Conservation (phyloP, 371 early-diverging fungal genomes). For the Lichtheimia hyalospora region DNA sequence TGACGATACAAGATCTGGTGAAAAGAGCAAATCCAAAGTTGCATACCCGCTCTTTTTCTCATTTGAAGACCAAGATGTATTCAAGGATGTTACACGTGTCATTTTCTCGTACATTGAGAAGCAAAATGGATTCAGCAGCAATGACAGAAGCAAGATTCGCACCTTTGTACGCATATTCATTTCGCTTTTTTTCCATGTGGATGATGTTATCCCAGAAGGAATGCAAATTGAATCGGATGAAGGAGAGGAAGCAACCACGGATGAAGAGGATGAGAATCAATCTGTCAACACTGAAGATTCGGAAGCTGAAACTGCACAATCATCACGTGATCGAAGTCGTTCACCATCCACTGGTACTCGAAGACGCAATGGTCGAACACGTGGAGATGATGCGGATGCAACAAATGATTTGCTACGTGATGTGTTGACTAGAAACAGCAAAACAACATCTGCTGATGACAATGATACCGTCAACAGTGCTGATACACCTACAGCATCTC, state of each 20-base stretch:
- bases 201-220: constrained; percentile 32
- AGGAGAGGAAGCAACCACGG: constrained; percentile 27
- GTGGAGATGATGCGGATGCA: constrained; percentile 40
- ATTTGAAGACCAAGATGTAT: constrained; percentile 60
- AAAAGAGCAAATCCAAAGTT: neutral
- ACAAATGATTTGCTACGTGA: constrained; percentile 42
- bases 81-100: constrained; percentile 63
- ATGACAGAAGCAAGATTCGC: constrained; percentile 68
- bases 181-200: constrained; percentile 67
- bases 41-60: constrained; percentile 64
- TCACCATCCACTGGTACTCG: constrained; percentile 16
- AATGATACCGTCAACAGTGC: constrained; percentile 7
- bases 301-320: constrained; percentile 29
- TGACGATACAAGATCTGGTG: constrained; percentile 50
- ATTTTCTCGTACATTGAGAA: constrained; percentile 54
- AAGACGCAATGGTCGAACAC: constrained; percentile 22
- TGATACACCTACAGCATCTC: constrained; percentile 16
- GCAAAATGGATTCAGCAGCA: constrained; percentile 50
- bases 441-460: constrained; percentile 10
- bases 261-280: constrained; percentile 38
- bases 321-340: constrained; percentile 29
- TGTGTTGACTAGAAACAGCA: constrained; percentile 34
- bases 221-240: constrained; percentile 26
- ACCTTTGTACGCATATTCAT: constrained; percentile 72
- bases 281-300: constrained; percentile 42